A percentile compares a stretch with the other conserved stretches of the same genome.
Conservation (phyloP, 106 monocot species). For the Alisma plantagoaquatica region DNA sequence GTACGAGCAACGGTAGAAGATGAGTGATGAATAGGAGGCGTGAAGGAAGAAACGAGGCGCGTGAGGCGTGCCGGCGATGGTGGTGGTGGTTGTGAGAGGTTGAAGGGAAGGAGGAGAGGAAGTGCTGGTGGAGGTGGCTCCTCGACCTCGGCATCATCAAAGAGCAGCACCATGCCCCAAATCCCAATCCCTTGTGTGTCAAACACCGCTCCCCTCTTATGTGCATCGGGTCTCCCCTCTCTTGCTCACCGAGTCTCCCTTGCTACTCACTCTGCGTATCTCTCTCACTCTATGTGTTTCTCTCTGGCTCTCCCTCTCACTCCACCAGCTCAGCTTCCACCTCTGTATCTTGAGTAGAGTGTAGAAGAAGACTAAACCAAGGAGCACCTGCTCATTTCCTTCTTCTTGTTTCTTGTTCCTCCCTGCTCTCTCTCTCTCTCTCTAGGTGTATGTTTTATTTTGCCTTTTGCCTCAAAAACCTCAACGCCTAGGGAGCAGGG, state of each 20-base stretch:
- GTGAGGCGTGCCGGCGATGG: too few species aligned
- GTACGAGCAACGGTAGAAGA: too few species aligned
- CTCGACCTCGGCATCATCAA: constrained; percentile 53
- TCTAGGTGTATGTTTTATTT: too few species aligned
- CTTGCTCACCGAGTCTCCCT: neutral
- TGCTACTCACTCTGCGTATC: too few species aligned
- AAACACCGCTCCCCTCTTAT: neutral
- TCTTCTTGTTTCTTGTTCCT: too few species aligned
- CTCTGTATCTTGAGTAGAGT: too few species aligned
- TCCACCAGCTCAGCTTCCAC: too few species aligned
- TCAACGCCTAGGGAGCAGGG: neutral
- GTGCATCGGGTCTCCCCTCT: constrained; percentile 36
- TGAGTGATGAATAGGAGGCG: too few species aligned
- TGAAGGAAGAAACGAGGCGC: too few species aligned
- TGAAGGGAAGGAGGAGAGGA: constrained; percentile 10
- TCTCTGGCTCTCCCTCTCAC: neutral
- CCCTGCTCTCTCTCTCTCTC: neutral
- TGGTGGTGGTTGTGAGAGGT: too few species aligned
- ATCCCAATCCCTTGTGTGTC: constrained; percentile 15
- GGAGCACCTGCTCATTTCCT: too few species aligned
- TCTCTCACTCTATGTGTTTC: constrained; percentile 9
- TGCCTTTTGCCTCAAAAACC: constrained; percentile 9
- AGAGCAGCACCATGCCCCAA: constrained; percentile 22
- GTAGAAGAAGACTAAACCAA: too few species aligned
- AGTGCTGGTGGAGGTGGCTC: constrained; percentile 15